Evolutionary conservation across 2,329 filamentous ascomycete genomes (phyloP).

Genomic region (Trichoderma lentiforme): DNA sequence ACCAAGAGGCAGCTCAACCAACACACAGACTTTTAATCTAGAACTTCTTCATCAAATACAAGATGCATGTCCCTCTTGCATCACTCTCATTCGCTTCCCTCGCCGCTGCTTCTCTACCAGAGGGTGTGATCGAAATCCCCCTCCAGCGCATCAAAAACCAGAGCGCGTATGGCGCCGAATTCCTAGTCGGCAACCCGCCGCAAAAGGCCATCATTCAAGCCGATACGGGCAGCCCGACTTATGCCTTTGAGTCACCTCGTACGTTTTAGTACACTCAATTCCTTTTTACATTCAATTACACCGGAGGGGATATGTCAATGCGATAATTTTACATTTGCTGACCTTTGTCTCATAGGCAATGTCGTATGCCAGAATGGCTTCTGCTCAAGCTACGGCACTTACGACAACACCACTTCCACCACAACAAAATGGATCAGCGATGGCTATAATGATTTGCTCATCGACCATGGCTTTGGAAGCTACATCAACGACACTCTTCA

Average conservation of each 20-base stretch:
- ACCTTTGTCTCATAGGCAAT: background rate
- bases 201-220: constrained; percentile 15
- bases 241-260: constrained; percentile 19
- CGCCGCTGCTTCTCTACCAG: background rate
- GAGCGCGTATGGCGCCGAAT: constrained; percentile 19
- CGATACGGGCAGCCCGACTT: constrained; percentile 20
- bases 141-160: constrained; percentile 20
- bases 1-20: background rate
- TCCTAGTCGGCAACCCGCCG: constrained; percentile 16
- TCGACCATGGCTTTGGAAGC: constrained; percentile 17
- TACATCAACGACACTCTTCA: constrained; percentile 19
- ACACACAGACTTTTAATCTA: background rate
- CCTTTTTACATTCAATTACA: background rate
- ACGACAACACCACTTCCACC: constrained; percentile 19
- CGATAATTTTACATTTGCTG: background rate
- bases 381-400: constrained; percentile 16
- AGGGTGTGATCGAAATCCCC: constrained; percentile 17
- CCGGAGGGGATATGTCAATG: background rate
- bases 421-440: constrained; percentile 7
- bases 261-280: background rate
- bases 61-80: background rate
- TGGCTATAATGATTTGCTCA: constrained; percentile 18
- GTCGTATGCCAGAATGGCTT: constrained; percentile 16
- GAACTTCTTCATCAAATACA: background rate
- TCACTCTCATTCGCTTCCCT: background rate